Evolutionary conservation across 441 rosid genomes (phyloP).

Genomic region (Raphanus hybrid): DNA sequence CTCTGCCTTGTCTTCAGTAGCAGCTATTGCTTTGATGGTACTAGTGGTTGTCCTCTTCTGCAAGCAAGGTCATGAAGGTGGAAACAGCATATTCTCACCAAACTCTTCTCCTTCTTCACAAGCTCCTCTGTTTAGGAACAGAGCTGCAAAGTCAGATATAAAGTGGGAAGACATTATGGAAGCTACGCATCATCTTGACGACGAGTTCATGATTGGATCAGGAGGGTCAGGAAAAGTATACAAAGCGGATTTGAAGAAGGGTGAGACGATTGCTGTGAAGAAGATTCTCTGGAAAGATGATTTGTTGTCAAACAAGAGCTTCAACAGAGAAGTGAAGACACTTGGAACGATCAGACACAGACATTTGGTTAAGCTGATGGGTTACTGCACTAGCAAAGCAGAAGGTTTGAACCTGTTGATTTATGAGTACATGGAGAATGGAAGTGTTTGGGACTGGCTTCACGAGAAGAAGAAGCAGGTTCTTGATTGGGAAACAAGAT

Average conservation of each 20-base stretch:
- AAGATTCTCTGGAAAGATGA: neutral
- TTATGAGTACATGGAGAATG: neutral
- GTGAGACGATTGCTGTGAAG: slow-evolving; percentile 4
- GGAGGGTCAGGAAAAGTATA: neutral
- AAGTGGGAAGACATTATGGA: slow-evolving; percentile 1
- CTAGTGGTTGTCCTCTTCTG: neutral
- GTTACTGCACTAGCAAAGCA: slow-evolving; percentile 1
- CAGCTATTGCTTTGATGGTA: neutral
- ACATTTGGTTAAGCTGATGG: neutral
- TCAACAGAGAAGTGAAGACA: neutral
- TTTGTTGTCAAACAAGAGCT: neutral
- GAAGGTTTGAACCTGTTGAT: neutral
- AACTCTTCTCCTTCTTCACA: neutral
- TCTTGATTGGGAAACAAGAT: slow-evolving; percentile 5
- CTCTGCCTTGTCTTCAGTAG: neutral
- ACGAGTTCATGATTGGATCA: slow-evolving; percentile 5
- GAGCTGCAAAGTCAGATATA: neutral
- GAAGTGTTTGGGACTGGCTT: neutral
- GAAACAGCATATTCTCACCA: neutral
- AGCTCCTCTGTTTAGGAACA: neutral
- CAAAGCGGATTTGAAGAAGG: neutral
- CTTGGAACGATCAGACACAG: neutral
- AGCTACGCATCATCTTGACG: neutral
- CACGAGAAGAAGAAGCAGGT: neutral
- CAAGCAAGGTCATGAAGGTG: neutral